Percentiles rank a stretch among this genome's conserved stretches.
phyloP scores from a whole-genome alignment of 805 yeast genomes.

The Wickerhamomyces chaumierensis region DNA sequence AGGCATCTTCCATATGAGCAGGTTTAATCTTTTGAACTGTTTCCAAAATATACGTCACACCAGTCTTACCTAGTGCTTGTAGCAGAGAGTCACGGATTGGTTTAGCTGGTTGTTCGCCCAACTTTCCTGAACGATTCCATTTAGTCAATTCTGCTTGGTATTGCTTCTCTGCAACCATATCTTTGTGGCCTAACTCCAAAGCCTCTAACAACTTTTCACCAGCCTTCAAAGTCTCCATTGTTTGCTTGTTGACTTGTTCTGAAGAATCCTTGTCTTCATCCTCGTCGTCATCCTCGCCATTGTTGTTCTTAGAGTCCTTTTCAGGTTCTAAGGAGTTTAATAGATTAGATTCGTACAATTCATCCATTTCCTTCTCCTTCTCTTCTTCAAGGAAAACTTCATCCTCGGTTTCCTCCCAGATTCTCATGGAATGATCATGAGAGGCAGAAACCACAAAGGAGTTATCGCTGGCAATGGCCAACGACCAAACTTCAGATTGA shows the following conservation, averaged over 20 bases:
- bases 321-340: constrained; percentile 57
- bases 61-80: constrained; percentile 56
- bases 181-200: constrained; percentile 68
- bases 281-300: constrained; percentile 22
- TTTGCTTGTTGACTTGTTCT: constrained; percentile 65
- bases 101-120: constrained; percentile 37
- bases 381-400: constrained; percentile 97
- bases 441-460: constrained; percentile 67
- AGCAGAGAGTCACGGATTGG: constrained; percentile 68
- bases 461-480: constrained; percentile 69
- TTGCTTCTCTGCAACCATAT: constrained; percentile 43
- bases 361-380: constrained; percentile 91
- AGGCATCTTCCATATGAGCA: constrained; percentile 85
- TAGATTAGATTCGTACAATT: constrained; percentile 73
- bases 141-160: constrained; percentile 32
- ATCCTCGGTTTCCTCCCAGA: constrained; percentile 93
- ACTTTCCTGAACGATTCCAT: constrained; percentile 30
- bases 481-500: constrained; percentile 88
- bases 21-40: constrained; percentile 62
- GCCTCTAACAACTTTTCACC: constrained; percentile 93
- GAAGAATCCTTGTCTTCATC: constrained; percentile 41
- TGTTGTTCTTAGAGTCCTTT: constrained; percentile 26
- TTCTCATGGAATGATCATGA: constrained; percentile 85
- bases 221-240: constrained; percentile 84
- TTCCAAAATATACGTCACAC: constrained; percentile 71